phyloP scores from a whole-genome alignment of 2,329 filamentous ascomycete species.

The Monascus ruber region DNA sequence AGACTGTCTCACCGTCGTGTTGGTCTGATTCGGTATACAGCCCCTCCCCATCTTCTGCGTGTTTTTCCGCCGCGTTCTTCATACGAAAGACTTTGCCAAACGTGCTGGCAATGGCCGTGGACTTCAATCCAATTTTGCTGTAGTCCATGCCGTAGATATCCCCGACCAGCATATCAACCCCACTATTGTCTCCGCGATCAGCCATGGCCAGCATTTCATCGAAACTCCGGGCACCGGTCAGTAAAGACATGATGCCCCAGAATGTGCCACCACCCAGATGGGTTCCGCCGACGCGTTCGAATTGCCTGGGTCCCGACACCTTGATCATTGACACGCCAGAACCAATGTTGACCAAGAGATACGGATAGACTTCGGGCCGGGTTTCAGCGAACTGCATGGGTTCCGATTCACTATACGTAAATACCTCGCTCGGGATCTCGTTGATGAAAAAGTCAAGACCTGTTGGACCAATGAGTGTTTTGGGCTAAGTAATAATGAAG shows the following conservation, averaged over 20 bases:
- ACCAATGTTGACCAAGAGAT: constrained; percentile 95
- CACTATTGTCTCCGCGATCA: constrained; percentile 79
- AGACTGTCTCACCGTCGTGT: constrained; percentile 36
- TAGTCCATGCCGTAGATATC: constrained; percentile 98
- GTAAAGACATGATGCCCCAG: constrained; percentile 82
- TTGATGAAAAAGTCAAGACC: constrained; percentile 98
- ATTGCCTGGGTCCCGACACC: constrained; percentile 77
- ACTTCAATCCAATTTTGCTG: constrained; percentile 90
- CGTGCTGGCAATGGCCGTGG: constrained; percentile 86
- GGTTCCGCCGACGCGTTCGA: constrained; percentile 84
- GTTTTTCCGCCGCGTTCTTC: constrained; percentile 71
- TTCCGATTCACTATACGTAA: constrained; percentile 84
- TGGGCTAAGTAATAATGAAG: neutral
- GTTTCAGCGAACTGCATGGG: constrained; percentile 82
- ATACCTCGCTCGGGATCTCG: constrained; percentile 92
- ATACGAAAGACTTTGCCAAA: constrained; percentile 95
- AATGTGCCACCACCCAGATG: constrained; percentile 94
- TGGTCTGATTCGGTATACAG: constrained; percentile 39
- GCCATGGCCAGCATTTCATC: constrained; percentile 94
- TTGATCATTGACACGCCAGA: constrained; percentile 97
- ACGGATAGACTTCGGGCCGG: constrained; percentile 78
- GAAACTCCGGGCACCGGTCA: constrained; percentile 91
- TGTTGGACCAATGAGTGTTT: constrained; percentile 22
- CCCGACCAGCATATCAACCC: constrained; percentile 92
- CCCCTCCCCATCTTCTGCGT: constrained; percentile 61